Base-by-base conservation (phyloP, 768 basidiomycete genomes). In the Mycena haematopus region DNA sequence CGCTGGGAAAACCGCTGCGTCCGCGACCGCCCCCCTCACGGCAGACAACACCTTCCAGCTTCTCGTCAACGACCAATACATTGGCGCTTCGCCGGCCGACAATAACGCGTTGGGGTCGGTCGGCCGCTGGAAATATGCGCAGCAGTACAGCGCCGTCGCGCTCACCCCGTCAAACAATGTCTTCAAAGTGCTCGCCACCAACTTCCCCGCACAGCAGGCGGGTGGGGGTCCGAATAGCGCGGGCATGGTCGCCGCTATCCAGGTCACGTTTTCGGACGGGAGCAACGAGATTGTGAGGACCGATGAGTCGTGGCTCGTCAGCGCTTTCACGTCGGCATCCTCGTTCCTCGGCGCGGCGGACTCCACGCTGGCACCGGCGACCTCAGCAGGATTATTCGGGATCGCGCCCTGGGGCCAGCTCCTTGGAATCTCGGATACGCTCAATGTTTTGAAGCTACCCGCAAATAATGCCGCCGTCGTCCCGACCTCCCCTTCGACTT, bases 1-100 rank as follows among this genome's bases (percentile, higher is more conserved):
- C 2, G 1, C 42, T 14, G 57, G 21, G 17, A 62, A 59, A 22
- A 38, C 46, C 22, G 52, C 65, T 2, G 0, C 57, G 3, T 66
- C 52, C 1, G 65, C 61, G 24, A 56, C 53, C 15, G 29, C 60
- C 13, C 29, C 62, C 22, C 8, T 40, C 35, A n/a, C 57, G 10
- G 61, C 47, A 7, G 65, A 66, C 58, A 66, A 66, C 53, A 36
- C 17, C 33, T 66, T 66, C 53, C 7, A 44, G 4, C 33, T 66
- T 2, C 55, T 35, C 1, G 25, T 66, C 9, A 66, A 66, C n/a
- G 59, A 45, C 9, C 51, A 53, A 14, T 62, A 54, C 60, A 22
- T 66, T 52, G 65, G 56, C 31, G 47, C 65, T 0, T 62, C 61
- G 10, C 62, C 58, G 3, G 24, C 21, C 49, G 56, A 55, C 42